Evolutionary conservation across 2,329 filamentous ascomycete genomes (phyloP).

Genomic region (Colletotrichum australisinense): DNA sequence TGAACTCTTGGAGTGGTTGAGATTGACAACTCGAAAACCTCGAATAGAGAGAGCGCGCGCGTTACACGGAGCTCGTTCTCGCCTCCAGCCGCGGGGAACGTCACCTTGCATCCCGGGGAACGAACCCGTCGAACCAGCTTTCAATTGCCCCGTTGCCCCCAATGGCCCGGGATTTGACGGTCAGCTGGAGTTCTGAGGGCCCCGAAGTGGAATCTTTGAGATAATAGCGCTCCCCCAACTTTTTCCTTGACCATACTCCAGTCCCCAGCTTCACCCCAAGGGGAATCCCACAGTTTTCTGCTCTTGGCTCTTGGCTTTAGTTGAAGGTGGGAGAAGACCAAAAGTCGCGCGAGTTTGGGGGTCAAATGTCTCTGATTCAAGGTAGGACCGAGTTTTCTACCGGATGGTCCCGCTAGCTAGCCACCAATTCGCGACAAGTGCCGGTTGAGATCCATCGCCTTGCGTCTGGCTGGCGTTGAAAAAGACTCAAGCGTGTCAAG

Average conservation of each 20-base stretch:
- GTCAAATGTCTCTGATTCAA: not conserved
- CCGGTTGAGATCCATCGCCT: slow-evolving; percentile 17
- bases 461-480: not conserved
- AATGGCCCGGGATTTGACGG: not conserved
- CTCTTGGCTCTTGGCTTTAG: not conserved
- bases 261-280: slow-evolving; percentile 19
- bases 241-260: not conserved
- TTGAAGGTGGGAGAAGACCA: not conserved
- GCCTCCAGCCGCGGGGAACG: slow-evolving; percentile 23
- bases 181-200: slow-evolving; percentile 13
- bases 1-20: not conserved
- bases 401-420: slow-evolving; percentile 10
- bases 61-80: slow-evolving; percentile 4
- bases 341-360: slow-evolving; percentile 18
- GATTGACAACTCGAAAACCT: not conserved
- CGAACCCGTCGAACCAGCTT: not conserved
- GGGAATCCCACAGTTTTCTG: slow-evolving; percentile 26
- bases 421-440: slow-evolving; percentile 12
- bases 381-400: slow-evolving; percentile 20
- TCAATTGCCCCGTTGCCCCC: slow-evolving; percentile 12
- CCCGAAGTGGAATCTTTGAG: slow-evolving; percentile 3
- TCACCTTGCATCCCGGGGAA: slow-evolving; percentile 27
- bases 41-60: not conserved
- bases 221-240: not conserved
- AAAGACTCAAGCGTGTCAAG: not conserved